Conservation (phyloP, 441 rosid genomes). For the Kokia cookei region DNA sequence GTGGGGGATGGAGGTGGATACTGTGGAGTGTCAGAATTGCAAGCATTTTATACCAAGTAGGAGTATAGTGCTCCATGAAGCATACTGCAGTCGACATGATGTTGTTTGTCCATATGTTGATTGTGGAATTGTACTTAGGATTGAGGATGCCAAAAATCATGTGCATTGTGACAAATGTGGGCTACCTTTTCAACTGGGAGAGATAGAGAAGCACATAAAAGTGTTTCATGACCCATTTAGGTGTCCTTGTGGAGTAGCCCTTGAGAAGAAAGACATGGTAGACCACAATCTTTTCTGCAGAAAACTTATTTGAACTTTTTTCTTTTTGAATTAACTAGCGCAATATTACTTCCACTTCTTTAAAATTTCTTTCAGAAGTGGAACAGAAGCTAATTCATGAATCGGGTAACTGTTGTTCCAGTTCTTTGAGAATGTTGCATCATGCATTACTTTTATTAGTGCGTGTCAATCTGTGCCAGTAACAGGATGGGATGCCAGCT, state of each 20-base stretch:
- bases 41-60: constrained; percentile 69
- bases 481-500: not conserved
- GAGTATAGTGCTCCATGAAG: constrained; percentile 77
- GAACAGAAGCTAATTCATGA: not conserved
- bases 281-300: not conserved
- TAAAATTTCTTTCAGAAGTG: not conserved
- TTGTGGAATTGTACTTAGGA: constrained; percentile 61
- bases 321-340: not conserved
- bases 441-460: not conserved
- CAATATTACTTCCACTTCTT: not conserved
- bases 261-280: constrained; percentile 86
- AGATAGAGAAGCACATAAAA: constrained; percentile 32
- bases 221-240: constrained; percentile 53
- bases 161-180: constrained; percentile 76
- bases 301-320: not conserved
- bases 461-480: not conserved
- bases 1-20: constrained; percentile 60
- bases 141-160: constrained; percentile 65
- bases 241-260: constrained; percentile 32
- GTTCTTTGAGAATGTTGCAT: not conserved
- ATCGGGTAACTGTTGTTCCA: not conserved
- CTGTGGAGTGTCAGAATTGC: constrained; percentile 79
- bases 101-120: constrained; percentile 56
- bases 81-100: constrained; percentile 73
- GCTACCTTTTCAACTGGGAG: constrained; percentile 61